Conservation (phyloP, 176 grass and related monocot species). For the Rhipidocladum racemiflorum region DNA sequence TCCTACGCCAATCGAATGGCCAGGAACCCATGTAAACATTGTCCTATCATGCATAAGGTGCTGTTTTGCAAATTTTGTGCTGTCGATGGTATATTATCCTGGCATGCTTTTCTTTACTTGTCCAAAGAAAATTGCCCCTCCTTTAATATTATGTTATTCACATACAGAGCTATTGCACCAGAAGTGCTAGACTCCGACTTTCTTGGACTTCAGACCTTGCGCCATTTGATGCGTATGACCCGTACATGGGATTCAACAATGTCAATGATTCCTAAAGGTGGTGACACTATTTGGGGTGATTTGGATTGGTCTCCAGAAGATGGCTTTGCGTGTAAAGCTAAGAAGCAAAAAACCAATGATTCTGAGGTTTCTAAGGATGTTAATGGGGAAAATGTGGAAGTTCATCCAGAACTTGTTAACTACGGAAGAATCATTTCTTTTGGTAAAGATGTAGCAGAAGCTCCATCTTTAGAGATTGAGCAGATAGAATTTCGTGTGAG, state of each 20-base stretch:
- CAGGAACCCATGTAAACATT: not conserved
- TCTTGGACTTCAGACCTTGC: constrained; percentile 86
- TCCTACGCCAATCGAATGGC: not conserved
- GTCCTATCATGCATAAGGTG: not conserved
- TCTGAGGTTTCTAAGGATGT: constrained; percentile 50
- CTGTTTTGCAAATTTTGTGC: not conserved
- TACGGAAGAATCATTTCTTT: constrained; percentile 89
- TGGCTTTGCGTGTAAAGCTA: constrained; percentile 57
- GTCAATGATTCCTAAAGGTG: constrained; percentile 99
- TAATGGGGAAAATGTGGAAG: constrained; percentile 29
- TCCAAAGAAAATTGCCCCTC: not conserved
- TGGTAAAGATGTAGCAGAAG: constrained; percentile 81
- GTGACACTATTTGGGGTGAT: constrained; percentile 93
- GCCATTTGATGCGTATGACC: constrained; percentile 96
- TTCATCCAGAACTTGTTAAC: constrained; percentile 50
- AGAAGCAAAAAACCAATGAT: constrained; percentile 61
- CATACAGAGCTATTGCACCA: constrained; percentile 83
- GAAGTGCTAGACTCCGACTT: constrained; percentile 86
- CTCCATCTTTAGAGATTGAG: constrained; percentile 49
- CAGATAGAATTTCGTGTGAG: constrained; percentile 83
- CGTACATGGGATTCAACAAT: constrained; percentile 99
- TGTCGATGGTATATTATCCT: constrained; percentile 1
- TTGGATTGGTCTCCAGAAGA: constrained; percentile 88
- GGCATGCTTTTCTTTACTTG: not conserved
- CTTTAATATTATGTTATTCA: constrained; percentile 15